A percentile compares a stretch with the other conserved stretches of the same genome.
phyloP scores from a whole-genome alignment of 805 yeast species.

The Zygoascus biomembranicola region DNA sequence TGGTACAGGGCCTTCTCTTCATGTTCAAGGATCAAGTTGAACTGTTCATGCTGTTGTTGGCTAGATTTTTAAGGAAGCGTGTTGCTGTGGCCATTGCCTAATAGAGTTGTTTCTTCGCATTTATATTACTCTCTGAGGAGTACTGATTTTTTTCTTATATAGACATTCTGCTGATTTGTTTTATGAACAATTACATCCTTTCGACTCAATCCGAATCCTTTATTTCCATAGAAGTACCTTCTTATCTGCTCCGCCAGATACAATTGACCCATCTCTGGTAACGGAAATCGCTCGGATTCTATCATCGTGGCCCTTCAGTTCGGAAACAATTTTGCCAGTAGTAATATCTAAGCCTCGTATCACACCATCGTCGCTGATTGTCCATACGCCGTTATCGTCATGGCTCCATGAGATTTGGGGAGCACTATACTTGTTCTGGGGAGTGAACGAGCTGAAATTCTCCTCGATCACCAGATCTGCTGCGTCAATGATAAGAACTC shows the following conservation, averaged over 20 bases:
- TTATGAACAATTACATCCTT: not conserved
- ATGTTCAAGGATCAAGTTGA: constrained; percentile 67
- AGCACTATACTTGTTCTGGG: constrained; percentile 60
- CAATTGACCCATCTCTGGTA: not conserved
- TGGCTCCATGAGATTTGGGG: constrained; percentile 41
- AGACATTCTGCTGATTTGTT: not conserved
- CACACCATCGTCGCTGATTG: constrained; percentile 60
- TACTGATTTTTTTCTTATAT: not conserved
- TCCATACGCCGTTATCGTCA: constrained; percentile 49
- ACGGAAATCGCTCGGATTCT: constrained; percentile 29
- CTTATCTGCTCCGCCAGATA: constrained; percentile 38
- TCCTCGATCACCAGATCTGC: constrained; percentile 29
- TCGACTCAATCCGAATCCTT: not conserved
- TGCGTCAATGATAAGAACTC: constrained; percentile 44
- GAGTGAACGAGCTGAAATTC: constrained; percentile 44
- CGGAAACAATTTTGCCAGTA: constrained; percentile 30
- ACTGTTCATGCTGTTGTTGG: constrained; percentile 22
- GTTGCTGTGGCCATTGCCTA: not conserved
- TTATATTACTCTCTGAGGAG: not conserved
- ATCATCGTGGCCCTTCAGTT: constrained; percentile 34
- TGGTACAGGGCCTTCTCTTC: constrained; percentile 77
- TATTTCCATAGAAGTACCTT: constrained; percentile 28
- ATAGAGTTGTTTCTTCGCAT: too few species aligned
- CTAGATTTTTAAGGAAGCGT: constrained; percentile 13
- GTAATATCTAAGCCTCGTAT: constrained; percentile 51